Evolutionary conservation across 2,329 filamentous ascomycete genomes (phyloP).

Genomic region (Botrytis aclada): DNA sequence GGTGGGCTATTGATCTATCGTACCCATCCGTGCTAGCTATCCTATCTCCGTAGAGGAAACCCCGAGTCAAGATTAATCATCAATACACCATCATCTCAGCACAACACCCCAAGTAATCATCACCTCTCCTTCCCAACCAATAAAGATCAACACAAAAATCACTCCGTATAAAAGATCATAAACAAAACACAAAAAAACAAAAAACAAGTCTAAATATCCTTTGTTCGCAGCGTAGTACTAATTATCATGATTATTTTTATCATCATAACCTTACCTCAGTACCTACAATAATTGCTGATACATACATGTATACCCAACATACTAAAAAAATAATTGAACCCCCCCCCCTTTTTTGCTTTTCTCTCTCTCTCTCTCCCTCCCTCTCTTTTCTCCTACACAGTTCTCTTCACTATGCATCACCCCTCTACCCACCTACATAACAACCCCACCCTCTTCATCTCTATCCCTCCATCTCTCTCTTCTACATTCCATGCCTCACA

Average conservation of each 20-base stretch:
- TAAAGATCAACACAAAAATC: neutral
- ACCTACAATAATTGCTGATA: neutral
- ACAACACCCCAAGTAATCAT: neutral
- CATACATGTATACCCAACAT: neutral
- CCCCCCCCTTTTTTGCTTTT: no score
- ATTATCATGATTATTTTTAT: neutral
- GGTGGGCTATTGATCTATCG: neutral
- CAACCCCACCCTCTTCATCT: neutral
- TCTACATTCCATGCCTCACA: neutral
- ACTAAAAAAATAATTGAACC: neutral
- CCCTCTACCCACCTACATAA: neutral
- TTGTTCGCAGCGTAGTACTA: fast-evolving
- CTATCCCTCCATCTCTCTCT: neutral
- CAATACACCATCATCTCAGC: no score
- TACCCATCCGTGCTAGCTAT: neutral
- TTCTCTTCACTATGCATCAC: neutral
- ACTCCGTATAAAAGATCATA: neutral
- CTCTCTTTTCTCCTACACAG: no score
- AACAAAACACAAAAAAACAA: neutral
- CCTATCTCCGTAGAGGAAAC: neutral
- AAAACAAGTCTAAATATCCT: neutral
- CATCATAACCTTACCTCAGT: no score
- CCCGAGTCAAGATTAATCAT: neutral
- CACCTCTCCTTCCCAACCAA: neutral
- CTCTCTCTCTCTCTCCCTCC: no score